A percentile compares a stretch with the other conserved stretches of the same genome.
phyloP scores from a whole-genome alignment of 169 alveolate species.

The Babesia ovis region DNA sequence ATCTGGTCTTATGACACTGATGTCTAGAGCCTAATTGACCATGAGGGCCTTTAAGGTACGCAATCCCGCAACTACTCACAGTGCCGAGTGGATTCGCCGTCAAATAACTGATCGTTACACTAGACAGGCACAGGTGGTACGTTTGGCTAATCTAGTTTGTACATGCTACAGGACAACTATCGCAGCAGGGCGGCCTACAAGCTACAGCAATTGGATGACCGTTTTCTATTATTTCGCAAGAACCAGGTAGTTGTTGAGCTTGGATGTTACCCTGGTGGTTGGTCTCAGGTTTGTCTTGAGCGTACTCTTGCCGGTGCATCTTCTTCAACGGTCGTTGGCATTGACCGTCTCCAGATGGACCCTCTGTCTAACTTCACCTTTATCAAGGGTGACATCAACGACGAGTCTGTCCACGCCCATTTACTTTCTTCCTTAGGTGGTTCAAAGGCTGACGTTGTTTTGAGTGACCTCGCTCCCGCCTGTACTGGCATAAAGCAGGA shows the following conservation, averaged over 20 bases:
- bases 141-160: background rate
- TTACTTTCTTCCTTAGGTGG: constrained; percentile 57
- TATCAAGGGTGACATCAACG: constrained; percentile 77
- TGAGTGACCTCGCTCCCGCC: constrained; percentile 77
- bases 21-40: no score
- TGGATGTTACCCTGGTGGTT: constrained; percentile 81
- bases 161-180: constrained; percentile 68
- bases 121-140: constrained; percentile 67
- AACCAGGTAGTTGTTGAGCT: constrained; percentile 75
- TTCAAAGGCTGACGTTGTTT: constrained; percentile 71
- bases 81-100: constrained; percentile 76
- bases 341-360: constrained; percentile 63
- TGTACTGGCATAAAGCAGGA: constrained; percentile 78
- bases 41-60: constrained; percentile 53
- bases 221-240: constrained; percentile 70
- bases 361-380: constrained; percentile 72
- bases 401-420: constrained; percentile 66
- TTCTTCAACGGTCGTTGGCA: constrained; percentile 52
- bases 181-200: constrained; percentile 82
- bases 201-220: constrained; percentile 75
- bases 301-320: constrained; percentile 69
- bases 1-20: no score
- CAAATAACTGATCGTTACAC: constrained; percentile 78
- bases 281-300: constrained; percentile 79
- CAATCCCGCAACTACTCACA: constrained; percentile 67